Base-by-base conservation (phyloP, 257 asterid species). In the Lycium barbarum region DNA sequence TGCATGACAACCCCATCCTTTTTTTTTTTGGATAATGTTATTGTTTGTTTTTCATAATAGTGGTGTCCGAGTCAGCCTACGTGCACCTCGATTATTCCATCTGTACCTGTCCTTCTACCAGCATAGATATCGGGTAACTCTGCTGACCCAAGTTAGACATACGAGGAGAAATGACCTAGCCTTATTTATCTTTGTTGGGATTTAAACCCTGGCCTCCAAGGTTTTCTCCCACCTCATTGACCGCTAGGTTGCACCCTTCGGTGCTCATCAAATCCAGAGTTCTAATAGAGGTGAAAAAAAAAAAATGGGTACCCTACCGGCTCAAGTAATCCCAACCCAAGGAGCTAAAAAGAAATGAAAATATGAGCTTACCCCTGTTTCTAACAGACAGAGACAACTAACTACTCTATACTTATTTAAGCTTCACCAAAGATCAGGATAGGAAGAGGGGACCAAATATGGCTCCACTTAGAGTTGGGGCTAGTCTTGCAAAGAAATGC, bases 391-490 rank as follows among this genome's bases (percentile, higher is more conserved):
- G 17, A 14, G 7, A 55, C 20, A 57, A 7, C n/a, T 17, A 59
- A 59, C 66, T 59, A 47, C 10, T 73, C 80, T 73, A 73, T n/a
- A 73, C 59, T 20, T 20, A 73, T 73, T 73, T 73, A 47, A 47
- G 59, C 59, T 73, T 73, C 12, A n/a, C 40, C 6, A 20, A 45
- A 45, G 80, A 72, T 43, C n/a, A 47, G 80, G 43, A 15, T 68
- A 73, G 59, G 9, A 73, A 6, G 80, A 47, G 59, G 80, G 80
- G 59, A 7, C 38, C 59, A 72, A 18, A n/a, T 47, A 26, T 5
- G 61, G n/a, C 80, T 73, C 80, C 35, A 13, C 66, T 59, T 73
- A 47, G 80, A 20, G 9, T 73, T 73, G 80, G 15, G 80, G 57
- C 33, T 7, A 12, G 59, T 47, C 40, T 20, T 73, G 80, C 80